Conservation (phyloP, 331 rosid species). For the Stylosanthes scabra region DNA sequence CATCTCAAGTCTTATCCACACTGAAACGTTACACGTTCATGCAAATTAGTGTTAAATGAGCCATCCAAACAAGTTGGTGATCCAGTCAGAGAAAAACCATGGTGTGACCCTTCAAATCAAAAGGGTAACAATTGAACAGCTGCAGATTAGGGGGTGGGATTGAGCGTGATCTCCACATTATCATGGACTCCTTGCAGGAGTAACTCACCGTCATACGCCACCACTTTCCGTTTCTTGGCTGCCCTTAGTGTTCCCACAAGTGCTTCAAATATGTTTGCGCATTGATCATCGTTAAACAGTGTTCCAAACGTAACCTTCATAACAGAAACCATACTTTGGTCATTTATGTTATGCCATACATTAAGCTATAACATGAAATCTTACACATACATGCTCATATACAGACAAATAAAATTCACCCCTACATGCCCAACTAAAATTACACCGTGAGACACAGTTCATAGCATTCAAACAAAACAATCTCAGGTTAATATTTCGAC, state of each 20-base stretch:
- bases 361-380: constrained; percentile 8
- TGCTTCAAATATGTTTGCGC: constrained; percentile 94
- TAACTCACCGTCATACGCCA: constrained; percentile 82
- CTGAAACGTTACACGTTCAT: constrained; percentile 23
- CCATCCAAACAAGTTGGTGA: constrained; percentile 16
- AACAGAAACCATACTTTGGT: constrained; percentile 32
- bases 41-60: constrained; percentile 21
- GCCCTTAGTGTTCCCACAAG: constrained; percentile 94
- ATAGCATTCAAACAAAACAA: constrained; percentile 1
- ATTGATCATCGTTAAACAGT: constrained; percentile 79
- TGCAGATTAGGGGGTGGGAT: constrained; percentile 46
- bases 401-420: too few species aligned
- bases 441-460: too few species aligned
- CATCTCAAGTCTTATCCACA: background rate
- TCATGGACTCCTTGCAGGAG: constrained; percentile 97
- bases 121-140: constrained; percentile 44
- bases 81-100: constrained; percentile 4
- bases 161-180: constrained; percentile 81
- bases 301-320: constrained; percentile 89
- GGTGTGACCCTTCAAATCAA: constrained; percentile 33
- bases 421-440: too few species aligned
- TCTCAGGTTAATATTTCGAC: too few species aligned
- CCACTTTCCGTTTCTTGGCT: constrained; percentile 74
- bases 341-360: background rate
- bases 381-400: too few species aligned